Conservation (phyloP, 164 flowering plant species). For the Vitis amurensis region DNA sequence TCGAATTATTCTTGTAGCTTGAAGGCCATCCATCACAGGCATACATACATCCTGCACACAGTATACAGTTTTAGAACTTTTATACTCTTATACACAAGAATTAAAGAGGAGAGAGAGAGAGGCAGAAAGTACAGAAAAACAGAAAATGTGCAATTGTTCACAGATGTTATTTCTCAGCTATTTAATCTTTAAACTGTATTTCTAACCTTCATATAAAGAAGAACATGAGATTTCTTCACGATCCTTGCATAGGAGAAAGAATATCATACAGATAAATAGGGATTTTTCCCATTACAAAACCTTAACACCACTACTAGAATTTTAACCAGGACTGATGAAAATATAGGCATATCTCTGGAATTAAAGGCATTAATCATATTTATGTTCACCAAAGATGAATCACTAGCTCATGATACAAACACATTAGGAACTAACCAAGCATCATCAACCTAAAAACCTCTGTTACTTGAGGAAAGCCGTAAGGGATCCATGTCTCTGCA, state of each 20-base stretch:
- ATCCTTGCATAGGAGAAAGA: no score
- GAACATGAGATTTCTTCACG: no score
- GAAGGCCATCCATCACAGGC: conserved; percentile 98
- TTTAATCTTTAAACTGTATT: no score
- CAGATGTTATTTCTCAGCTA: no score
- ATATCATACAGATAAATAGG: no score
- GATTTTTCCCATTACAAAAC: no score
- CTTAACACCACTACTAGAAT: no score
- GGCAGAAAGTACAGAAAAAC: no score
- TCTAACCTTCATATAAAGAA: no score
- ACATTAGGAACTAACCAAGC: background rate
- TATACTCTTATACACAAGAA: background rate
- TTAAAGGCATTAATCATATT: background rate
- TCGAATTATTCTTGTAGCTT: conserved; percentile 88
- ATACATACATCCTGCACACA: conserved; percentile 86
- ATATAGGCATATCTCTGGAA: background rate
- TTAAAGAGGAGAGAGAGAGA: no score
- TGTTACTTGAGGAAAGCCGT: background rate
- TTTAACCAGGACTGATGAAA: background rate
- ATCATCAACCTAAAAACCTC: background rate
- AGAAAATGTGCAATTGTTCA: no score
- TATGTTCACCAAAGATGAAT: background rate
- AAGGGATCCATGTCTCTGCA: background rate
- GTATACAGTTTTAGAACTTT: background rate
- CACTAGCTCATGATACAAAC: background rate